Evolutionary conservation across 1,139 yeast genomes (phyloP), one percentile per base, ranked within the genome.

Genomic region (Chernovozyma sophiae-reginae): DNA sequence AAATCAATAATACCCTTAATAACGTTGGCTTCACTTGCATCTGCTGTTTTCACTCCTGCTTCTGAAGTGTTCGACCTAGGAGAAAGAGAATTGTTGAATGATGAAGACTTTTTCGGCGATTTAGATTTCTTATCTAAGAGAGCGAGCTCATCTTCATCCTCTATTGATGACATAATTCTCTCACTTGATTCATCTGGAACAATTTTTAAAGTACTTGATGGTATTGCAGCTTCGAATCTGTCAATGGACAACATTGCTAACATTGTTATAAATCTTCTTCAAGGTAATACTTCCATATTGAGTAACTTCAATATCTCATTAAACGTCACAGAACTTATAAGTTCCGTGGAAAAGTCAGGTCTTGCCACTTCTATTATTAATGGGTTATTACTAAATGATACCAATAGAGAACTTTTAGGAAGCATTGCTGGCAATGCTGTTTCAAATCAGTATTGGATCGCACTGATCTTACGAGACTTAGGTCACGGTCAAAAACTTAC

Each of bases 401-500:
- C 56, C 16, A 62, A 62, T 43, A 51, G 65, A 36, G 41, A 52
- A 20, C 39, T 34, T 5, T 34, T 65, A n/a, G 57, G 64, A 1
- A 51, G 49, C 26, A 38, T 48, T 17, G 36, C 48, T n/a, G 70
- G 70, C 8, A 37, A 41, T 15, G 38, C 51, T 10, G 54, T 68
- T 31, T 48, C 50, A 14, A 42, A 45, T 15, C 46, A 60, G 33
- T 49, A 53, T 11, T 64, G 65, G 60, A 44, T 61, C 14, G 53
- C 62, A 5, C 43, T 55, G 39, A 35, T 65, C 20, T 52, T 67
- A 44, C 47, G 50, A 28, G 63, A 62, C 17, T 43, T 65, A 26
- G 68, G 72, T 25, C 44, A 52, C 25, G 70, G 69, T 20, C 40
- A 55, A 23, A 44, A 48, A 12, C 55, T 62, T 31, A 53, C 68